phyloP scores from a whole-genome alignment of 228 moss, liverwort and hornwort genomes.

The Sphagnum fallax region DNA sequence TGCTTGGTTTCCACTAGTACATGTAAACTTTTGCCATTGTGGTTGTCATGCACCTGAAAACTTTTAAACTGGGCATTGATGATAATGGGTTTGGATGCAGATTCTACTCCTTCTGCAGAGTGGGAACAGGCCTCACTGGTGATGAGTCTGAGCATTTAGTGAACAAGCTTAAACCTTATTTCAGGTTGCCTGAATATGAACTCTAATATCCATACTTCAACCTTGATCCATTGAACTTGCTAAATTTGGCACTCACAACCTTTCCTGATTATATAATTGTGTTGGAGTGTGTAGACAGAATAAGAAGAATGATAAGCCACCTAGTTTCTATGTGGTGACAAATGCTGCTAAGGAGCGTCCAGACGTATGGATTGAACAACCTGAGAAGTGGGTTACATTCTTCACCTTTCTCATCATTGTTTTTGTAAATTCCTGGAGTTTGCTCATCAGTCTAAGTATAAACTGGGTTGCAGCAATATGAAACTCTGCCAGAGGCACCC shows the following conservation, averaged over 20 bases:
- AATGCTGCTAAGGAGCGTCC: conserved; percentile 79
- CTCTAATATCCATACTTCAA: not conserved
- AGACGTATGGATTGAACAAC: conserved; percentile 93
- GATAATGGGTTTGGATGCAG: conserved; percentile 20
- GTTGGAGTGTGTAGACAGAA: conserved; percentile 36
- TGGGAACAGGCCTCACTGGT: conserved; percentile 75
- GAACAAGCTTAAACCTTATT: conserved; percentile 77
- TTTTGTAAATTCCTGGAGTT: not conserved
- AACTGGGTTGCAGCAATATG: too few species aligned
- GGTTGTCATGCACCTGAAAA: not conserved
- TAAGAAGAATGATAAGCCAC: conserved; percentile 71
- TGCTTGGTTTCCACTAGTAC: not conserved
- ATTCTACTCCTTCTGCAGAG: conserved; percentile 82
- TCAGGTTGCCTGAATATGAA: conserved; percentile 32
- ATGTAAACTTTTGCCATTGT: not conserved
- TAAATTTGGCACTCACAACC: too few species aligned
- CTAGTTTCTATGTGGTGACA: conserved; percentile 66
- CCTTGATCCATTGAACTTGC: too few species aligned
- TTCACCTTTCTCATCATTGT: not conserved
- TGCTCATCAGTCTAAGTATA: too few species aligned
- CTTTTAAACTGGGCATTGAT: not conserved
- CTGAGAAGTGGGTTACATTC: conserved; percentile 56
- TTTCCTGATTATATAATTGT: not conserved
- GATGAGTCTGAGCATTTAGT: conserved; percentile 59
- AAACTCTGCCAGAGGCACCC: too few species aligned